Evolutionary conservation across 345 rosid species (phyloP).

Genomic region (Citrus glauca): DNA sequence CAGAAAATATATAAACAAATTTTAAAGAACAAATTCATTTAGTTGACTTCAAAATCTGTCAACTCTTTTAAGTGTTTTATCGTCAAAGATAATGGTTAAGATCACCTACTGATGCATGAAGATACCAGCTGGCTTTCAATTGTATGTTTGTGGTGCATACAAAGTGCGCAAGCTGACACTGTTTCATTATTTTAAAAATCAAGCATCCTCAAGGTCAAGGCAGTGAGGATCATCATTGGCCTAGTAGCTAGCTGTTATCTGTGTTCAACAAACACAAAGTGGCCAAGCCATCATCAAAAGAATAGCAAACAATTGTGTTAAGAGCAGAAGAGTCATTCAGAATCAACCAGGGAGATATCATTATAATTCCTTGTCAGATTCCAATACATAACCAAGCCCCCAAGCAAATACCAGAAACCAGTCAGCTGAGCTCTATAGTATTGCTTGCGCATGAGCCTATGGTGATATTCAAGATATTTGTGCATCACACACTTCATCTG

Average conservation of each 20-base stretch:
- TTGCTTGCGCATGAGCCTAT: not conserved
- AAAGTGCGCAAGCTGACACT: not conserved
- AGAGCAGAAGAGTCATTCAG: not conserved
- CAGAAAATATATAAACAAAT: not conserved
- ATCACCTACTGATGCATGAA: not conserved
- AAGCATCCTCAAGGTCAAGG: not conserved
- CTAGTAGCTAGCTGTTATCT: not conserved
- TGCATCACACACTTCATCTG: not conserved
- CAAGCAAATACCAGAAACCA: not conserved
- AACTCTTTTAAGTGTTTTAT: constrained; percentile 1
- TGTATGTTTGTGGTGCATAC: not conserved
- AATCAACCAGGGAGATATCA: not conserved
- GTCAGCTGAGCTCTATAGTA: not conserved
- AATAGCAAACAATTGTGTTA: not conserved
- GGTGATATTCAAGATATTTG: not conserved
- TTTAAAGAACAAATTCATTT: not conserved
- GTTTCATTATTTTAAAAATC: not conserved
- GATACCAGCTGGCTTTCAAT: not conserved
- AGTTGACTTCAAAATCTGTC: constrained; percentile 9
- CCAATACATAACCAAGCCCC: not conserved
- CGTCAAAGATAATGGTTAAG: constrained; percentile 5
- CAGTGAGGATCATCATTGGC: not conserved
- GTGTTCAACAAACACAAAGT: too few species aligned
- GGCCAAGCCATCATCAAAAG: too few species aligned
- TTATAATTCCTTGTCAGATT: not conserved